Evolutionary conservation across 106 monocot genomes (phyloP).

Genomic region (Iris macrosiphon): DNA sequence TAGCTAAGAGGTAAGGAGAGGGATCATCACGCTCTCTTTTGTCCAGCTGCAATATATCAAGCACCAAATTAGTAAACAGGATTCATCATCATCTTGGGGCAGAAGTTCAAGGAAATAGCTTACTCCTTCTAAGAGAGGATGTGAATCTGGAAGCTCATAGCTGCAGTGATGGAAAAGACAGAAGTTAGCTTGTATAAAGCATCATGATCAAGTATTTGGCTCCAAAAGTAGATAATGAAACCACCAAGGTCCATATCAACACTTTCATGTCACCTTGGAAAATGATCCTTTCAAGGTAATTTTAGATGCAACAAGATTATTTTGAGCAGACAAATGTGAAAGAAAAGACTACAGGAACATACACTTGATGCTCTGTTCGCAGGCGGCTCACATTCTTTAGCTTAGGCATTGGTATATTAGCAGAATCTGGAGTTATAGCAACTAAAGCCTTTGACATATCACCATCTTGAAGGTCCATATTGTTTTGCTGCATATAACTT

Average conservation of each 20-base stretch:
- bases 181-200: not conserved
- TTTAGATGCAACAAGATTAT: not conserved
- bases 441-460: constrained; percentile 62
- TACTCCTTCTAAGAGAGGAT: constrained; percentile 49
- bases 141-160: constrained; percentile 64
- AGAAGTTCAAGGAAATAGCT: constrained; percentile 18
- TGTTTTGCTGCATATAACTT: constrained; percentile 38
- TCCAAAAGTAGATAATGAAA: not conserved
- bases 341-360: constrained; percentile 11
- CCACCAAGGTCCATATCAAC: not conserved
- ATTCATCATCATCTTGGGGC: too few species aligned
- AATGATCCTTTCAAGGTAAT: not conserved
- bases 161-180: constrained; percentile 15
- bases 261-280: not conserved
- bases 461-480: constrained; percentile 31
- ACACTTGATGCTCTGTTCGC: constrained; percentile 69
- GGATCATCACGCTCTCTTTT: constrained; percentile 66
- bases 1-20: constrained; percentile 62
- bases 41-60: constrained; percentile 40
- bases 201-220: not conserved
- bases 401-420: constrained; percentile 40
- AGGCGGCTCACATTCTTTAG: constrained; percentile 60
- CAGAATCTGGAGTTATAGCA: constrained; percentile 27
- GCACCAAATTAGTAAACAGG: not conserved
- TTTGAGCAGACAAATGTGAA: too few species aligned